These are phyloP conservation scores for Hypomyces rosellus DNA, from an alignment of 2,329 filamentous ascomycete genomes.

Conservation along the genomic window DNA sequence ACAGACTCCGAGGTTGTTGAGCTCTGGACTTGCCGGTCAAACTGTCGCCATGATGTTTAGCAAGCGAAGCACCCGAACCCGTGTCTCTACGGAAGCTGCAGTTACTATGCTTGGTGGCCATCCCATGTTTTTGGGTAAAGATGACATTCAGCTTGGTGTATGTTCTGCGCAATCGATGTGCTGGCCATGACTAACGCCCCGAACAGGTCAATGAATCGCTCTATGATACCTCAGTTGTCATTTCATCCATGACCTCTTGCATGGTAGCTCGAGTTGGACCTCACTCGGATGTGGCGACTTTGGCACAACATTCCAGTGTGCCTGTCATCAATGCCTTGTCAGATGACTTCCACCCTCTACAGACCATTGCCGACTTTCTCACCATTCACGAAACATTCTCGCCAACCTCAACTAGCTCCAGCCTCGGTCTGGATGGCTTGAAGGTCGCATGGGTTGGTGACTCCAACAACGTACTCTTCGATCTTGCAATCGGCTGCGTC, in stretches of 20 bases:
- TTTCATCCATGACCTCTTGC: constrained; percentile 87
- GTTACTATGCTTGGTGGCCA: constrained; percentile 84
- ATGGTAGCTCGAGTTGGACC: constrained; percentile 74
- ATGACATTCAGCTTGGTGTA: constrained; percentile 93
- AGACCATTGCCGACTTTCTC: constrained; percentile 89
- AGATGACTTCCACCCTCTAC: constrained; percentile 86
- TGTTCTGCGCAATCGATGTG: constrained; percentile 22
- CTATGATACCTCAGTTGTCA: constrained; percentile 85
- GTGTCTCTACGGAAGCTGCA: constrained; percentile 88
- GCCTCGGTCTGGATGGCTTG: constrained; percentile 68
- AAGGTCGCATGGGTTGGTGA: constrained; percentile 97
- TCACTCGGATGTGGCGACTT: constrained; percentile 65
- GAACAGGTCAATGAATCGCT: constrained; percentile 80
- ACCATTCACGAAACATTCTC: constrained; percentile 78
- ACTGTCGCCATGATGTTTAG: constrained; percentile 95
- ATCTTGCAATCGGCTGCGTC: constrained; percentile 78
- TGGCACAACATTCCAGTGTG: constrained; percentile 67
- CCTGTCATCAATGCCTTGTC: constrained; percentile 85
- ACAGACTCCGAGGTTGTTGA: constrained; percentile 46
- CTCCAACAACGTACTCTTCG: constrained; percentile 94
- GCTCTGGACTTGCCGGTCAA: constrained; percentile 61
- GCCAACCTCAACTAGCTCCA: constrained; percentile 31
- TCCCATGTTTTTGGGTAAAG: constrained; percentile 92
- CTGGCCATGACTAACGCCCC: constrained; percentile 6
- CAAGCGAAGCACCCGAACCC: constrained; percentile 89